Percentiles rank a stretch among this genome's conserved stretches.
These are phyloP conservation scores for Fusarium sp. DNA, from an alignment of 2,329 filamentous ascomycete species.

Conservation along the genomic window DNA sequence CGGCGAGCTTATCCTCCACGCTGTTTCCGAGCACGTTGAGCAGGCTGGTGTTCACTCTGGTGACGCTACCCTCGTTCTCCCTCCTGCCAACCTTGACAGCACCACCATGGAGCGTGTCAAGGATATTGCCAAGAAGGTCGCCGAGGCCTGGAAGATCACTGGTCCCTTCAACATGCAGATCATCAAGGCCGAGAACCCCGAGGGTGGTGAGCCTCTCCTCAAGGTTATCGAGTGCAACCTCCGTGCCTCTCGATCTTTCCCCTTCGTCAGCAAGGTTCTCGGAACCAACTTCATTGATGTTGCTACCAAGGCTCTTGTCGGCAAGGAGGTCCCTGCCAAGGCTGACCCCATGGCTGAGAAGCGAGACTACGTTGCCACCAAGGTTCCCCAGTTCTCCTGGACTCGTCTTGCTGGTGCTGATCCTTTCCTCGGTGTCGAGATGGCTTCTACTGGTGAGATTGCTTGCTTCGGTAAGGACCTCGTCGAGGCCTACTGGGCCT, in stretches of 20 bases:
- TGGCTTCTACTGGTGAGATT: conserved; percentile 97
- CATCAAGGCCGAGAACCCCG: conserved; percentile 88
- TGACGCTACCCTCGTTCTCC: conserved; percentile 94
- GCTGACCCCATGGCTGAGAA: conserved; percentile 90
- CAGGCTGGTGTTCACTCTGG: conserved; percentile 98
- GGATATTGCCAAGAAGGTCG: conserved; percentile 96
- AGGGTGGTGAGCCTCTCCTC: conserved; percentile 81
- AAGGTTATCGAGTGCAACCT: conserved; percentile 99
- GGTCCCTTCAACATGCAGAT: conserved; percentile 99
- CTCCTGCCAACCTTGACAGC: conserved; percentile 84
- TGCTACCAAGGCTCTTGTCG: conserved; percentile 92
- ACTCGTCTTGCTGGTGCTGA: conserved; percentile 97
- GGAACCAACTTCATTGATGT: conserved; percentile 97
- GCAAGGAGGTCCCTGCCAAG: conserved; percentile 86
- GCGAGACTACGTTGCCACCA: conserved; percentile 94
- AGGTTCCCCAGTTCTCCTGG: conserved; percentile 99
- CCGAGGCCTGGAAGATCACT: conserved; percentile 96
- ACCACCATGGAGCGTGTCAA: conserved; percentile 88
- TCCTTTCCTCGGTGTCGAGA: conserved; percentile 97
- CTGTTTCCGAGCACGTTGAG: conserved; percentile 95
- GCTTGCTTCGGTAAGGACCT: conserved; percentile 98
- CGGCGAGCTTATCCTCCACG: conserved; percentile 90
- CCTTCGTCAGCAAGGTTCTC: conserved; percentile 97
- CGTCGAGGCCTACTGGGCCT: conserved; percentile 97
- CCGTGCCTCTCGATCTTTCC: conserved; percentile 96